Evolutionary conservation across 306 rosid species (phyloP).

Genomic region (Psophocarpus tetragonolobus): DNA sequence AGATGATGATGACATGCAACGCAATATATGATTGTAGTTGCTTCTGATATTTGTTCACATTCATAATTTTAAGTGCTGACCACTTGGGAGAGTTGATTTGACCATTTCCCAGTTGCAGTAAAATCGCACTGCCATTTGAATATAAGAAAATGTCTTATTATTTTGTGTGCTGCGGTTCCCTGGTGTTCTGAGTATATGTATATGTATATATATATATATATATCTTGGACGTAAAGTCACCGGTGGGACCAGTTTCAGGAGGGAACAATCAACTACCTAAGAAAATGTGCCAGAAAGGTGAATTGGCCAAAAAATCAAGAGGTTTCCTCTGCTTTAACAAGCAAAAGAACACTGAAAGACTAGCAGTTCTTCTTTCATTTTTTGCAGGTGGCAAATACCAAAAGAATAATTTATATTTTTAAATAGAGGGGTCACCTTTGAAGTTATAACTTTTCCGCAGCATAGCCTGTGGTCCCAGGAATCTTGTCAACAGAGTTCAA

Average conservation of each 20-base stretch:
- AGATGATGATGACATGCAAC: conserved; percentile 20
- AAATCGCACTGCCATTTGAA: conserved; percentile 30
- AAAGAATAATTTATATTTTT: neutral
- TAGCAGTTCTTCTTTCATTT: neutral
- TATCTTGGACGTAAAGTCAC: neutral
- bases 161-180: conserved; percentile 25
- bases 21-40: conserved; percentile 9
- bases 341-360: conserved; percentile 19
- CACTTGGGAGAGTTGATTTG: conserved; percentile 31
- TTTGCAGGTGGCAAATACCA: conserved; percentile 1
- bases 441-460: neutral
- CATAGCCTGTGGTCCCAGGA: conserved; percentile 11
- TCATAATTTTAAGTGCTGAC: conserved; percentile 28
- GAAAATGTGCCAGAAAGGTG: conserved; percentile 21
- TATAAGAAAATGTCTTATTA: conserved; percentile 28
- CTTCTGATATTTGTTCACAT: conserved; percentile 13
- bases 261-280: conserved; percentile 34
- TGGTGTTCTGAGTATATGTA: neutral
- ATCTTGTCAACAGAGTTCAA: neutral
- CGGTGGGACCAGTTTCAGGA: conserved; percentile 2
- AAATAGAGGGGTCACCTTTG: neutral
- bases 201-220: neutral
- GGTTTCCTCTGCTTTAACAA: neutral
- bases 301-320: conserved; percentile 7
- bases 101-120: conserved; percentile 29